Base-by-base conservation (phyloP, 352 stramenopile species). In the Halophytophthora batemanensis region DNA sequence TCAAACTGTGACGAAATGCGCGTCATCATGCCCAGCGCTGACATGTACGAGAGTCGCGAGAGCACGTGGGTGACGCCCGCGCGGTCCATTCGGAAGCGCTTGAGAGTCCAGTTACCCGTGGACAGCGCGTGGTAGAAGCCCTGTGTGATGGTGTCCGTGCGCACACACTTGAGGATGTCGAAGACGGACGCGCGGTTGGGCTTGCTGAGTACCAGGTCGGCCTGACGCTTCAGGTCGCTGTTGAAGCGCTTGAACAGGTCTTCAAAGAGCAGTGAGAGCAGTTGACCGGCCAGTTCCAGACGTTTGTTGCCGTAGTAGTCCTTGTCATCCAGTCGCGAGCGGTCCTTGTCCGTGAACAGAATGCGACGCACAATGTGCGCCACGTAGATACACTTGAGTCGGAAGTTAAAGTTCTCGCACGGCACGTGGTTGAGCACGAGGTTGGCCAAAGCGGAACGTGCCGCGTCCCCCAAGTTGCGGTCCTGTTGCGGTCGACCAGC, bases 281-380 rank as follows among this genome's bases (percentile, higher is more conserved):
- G 71, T 74, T 98, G 97, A 21, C 97, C 97, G 10, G 97, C 96
- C 19, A 99, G 79, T 66, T 99, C 97, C n/a, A 99, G 71, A 45
- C 97, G 86, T 74, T 99, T 99, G 75, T 99, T 99, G 19, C 97
- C 97, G 61, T 99, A 99, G 74, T 99, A 99, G 74, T 99, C 97
- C 70, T 99, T 99, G 72, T 99, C 96, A 66, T 98, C 96, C 44
- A 99, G 71, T 7, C 78, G 81, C 51, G 81, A 92, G 47, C 93
- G 75, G 57, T 95, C 82, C 59, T 87, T 88, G 64, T 94, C 82
- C 19, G 86, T 95, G 43, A 87, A 78, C 22, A 95, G 71, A 46
- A 96, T 86, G 39, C 96, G 85, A 21, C 97, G 82, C 28, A 98
- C 92, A 76, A 99, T 99, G 65, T 99, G 95, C 12, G 91, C 93